Base-by-base conservation (phyloP, 306 rosid species). In the Abrus pulchellus region DNA sequence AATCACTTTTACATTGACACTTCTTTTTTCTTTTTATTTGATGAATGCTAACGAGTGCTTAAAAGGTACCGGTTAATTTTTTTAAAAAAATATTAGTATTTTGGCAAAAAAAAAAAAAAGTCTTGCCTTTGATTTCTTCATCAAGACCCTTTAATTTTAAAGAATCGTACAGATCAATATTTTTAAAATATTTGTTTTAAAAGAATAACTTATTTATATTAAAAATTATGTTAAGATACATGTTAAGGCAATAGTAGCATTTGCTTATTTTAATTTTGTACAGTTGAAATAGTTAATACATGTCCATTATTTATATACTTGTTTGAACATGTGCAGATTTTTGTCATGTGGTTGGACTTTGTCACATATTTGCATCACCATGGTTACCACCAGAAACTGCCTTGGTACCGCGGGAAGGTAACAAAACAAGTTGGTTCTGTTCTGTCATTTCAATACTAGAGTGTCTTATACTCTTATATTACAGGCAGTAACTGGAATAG, bases 331-430 rank as follows among this genome's bases (percentile, higher is more conserved):
- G 28, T 9, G 29, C 84, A 95, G 99, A 80, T 91, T 32, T 95
- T 90, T 53, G 55, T 95, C 20, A 87, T 90, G 92, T 95, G 99
- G 99, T 43, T 95, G 85, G 99, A 95, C 76, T 20, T 88, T n/a
- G 99, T 95, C 43, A 95, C 99, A 1, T 95, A 95, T 36, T 83
- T 95, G 90, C 99, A 95, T 65, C 99, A 95, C 86, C 99, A 95
- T 85, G 99, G 93, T 48, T 79, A 93, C 78, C 13, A 87, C 48
- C 85, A 89, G 55, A 91, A 95, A 81, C 92, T 95, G 34, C 99
- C 99, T 12, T 95, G 99, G 99, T 95, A 95, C 84, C 88, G 99
- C 0, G 99, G 99, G 85, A 79, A 91, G 97, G 99, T 93, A 72
- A 82, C 55, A 34, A 40, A 63, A 12, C 20, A 34, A 8, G 5